phyloP scores from a whole-genome alignment of 176 grass and related monocot genomes.

The Thalia dealbata region DNA sequence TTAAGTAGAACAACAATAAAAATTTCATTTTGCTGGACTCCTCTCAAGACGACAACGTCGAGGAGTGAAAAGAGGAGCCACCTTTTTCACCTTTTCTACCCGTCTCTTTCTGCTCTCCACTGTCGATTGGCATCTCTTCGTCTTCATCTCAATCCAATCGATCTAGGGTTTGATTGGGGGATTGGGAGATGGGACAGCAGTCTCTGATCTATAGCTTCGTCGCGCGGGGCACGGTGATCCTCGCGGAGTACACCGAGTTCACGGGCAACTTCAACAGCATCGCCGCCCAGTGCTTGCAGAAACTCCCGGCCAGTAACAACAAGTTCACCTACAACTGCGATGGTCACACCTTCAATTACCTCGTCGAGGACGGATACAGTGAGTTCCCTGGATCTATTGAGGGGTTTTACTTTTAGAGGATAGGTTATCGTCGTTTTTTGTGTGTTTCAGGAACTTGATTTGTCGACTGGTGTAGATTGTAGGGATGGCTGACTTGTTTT shows the following conservation, averaged over 20 bases:
- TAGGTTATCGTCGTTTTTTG: not conserved
- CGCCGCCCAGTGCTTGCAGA: constrained; percentile 59
- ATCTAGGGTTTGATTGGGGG: not conserved
- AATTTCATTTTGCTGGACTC: too few species aligned
- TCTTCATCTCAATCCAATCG: not conserved
- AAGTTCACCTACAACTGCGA: constrained; percentile 79
- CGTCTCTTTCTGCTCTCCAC: not conserved
- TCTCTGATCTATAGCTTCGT: constrained; percentile 76
- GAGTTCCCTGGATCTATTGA: not conserved
- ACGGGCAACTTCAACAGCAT: constrained; percentile 77
- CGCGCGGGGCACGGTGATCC: constrained; percentile 58
- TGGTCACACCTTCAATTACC: constrained; percentile 84
- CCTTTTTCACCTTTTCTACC: not conserved
- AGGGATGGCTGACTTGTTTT: not conserved
- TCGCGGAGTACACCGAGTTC: constrained; percentile 77
- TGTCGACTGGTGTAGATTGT: not conserved
- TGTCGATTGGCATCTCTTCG: not conserved
- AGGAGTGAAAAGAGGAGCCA: not conserved
- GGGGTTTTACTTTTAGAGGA: not conserved
- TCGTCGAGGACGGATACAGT: constrained; percentile 70
- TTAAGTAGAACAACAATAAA: too few species aligned
- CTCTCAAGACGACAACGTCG: not conserved
- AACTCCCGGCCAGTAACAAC: constrained; percentile 70
- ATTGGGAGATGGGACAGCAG: constrained; percentile 33
- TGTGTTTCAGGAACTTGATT: not conserved